Base-by-base conservation (phyloP, 1,139 yeast genomes). In the Entelexis sorbosivorans region DNA sequence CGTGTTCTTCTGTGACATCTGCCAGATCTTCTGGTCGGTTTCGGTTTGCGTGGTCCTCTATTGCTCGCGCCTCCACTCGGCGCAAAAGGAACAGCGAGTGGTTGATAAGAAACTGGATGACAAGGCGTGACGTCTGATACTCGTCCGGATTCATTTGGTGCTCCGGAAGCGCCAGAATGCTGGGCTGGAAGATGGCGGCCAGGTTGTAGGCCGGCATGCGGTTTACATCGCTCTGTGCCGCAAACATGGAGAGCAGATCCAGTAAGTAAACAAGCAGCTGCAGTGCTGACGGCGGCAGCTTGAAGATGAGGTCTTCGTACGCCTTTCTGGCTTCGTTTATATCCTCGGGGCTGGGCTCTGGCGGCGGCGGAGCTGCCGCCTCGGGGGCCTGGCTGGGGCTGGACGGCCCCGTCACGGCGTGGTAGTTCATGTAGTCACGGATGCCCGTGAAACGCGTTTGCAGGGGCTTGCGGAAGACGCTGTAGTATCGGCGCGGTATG, bases 181-280 rank as follows among this genome's bases (percentile, higher is more conserved):
- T 84, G 2, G 98, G 98, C 68, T 91, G 98, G 69, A 93, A 91
- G 55, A 91, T 86, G 2, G 97, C 96, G 0, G 97, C 95, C 59
- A 91, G 71, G 64, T 93, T 91, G 60, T 91, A 78, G 2, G 95
- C 86, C 2, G 96, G 81, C 99, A 91, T 91, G 59, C 87, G 73
- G 64, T 89, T 91, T 54, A 78, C 78, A 46, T 77, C 78, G 10
- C 91, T 74, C 61, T 84, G 82, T 56, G 84, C 79, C 49, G 89
- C 86, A 59, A 91, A 94, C 72, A 88, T 78, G 11, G 95, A 84
- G 54, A 91, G 72, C 59, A 93, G 71, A 67, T 91, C 98, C 59
- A 91, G 70, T 28, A 93, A 77, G 68, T 93, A 91, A 60, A 89
- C 83, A n/a, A 91, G 72, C 39, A 91, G 72, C 63, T 91, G 96